Percentiles rank a stretch among this genome's conserved stretches.
phyloP scores from a whole-genome alignment of 2,329 filamentous ascomycete genomes.

The Davidsoniella virescens region DNA sequence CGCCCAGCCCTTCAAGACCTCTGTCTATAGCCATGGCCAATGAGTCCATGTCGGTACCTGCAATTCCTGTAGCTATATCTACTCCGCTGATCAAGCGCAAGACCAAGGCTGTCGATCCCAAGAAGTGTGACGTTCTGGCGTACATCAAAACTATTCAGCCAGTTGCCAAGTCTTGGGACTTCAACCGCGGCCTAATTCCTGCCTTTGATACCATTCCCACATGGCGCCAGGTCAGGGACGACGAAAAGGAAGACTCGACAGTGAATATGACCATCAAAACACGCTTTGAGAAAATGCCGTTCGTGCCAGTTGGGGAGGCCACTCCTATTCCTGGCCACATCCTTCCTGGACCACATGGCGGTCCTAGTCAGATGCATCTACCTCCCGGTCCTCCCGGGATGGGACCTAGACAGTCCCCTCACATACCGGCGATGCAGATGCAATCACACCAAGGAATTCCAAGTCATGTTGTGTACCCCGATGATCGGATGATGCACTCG shows the following conservation, averaged over 20 bases:
- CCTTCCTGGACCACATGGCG: conserved; percentile 60
- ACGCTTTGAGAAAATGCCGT: conserved; percentile 53
- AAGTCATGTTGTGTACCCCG: conserved; percentile 45
- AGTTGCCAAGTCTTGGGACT: conserved; percentile 43
- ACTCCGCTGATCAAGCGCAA: conserved; percentile 51
- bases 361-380: conserved; percentile 56
- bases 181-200: conserved; percentile 68
- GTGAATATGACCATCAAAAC: conserved; percentile 56
- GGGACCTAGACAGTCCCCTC: conserved; percentile 41
- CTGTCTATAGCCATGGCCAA: neutral
- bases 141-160: conserved; percentile 37
- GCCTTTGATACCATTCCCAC: conserved; percentile 73
- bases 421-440: conserved; percentile 64
- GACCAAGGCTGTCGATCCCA: conserved; percentile 52
- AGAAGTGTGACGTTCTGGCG: conserved; percentile 43
- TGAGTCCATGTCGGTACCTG: neutral
- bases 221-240: conserved; percentile 57
- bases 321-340: conserved; percentile 55
- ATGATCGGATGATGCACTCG: conserved; percentile 77
- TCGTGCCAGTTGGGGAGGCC: conserved; percentile 32
- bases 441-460: conserved; percentile 53
- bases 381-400: conserved; percentile 28
- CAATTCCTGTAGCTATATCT: neutral
- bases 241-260: conserved; percentile 50
- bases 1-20: conserved; percentile 5